Evolutionary conservation across 768 basidiomycete genomes (phyloP), one percentile per base, ranked within the genome.

Genomic region (Hypholoma sublateritium): DNA sequence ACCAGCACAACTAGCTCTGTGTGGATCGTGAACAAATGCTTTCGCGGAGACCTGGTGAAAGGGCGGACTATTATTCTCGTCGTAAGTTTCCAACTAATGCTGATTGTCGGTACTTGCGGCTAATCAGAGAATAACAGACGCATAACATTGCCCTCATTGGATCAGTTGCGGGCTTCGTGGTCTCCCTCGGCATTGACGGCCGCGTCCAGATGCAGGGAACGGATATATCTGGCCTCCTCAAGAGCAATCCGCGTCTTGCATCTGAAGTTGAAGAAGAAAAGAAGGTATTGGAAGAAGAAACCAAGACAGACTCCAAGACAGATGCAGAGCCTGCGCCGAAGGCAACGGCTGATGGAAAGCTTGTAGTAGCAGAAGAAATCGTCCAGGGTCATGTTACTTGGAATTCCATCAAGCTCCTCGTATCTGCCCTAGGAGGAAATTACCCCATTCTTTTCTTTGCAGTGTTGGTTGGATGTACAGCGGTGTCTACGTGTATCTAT

Each of bases 1-100:
- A 11, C 8, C 8, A 21, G 43, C 43, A 4, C 11, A 17, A 3
- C 13, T n/a, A 93, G 91, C 0, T 88, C 93, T 0, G 83, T 88
- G 57, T 90, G 91, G 72, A 82, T 97, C 42, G 87, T 86, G 63
- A 76, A 83, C 21, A 77, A 91, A 46, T 93, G 91, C 63, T 77
- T 97, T 39, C 78, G 79, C 56, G 93, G 94, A 14, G 85, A 87
- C 35, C 73, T 95, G 45, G 78, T 92, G 64, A 71, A 76, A 22
- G 83, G 81, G 9, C 80, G 93, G 51, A 95, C 95, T 0, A 74
- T 95, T 51, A 79, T 96, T 39, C 78, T 97, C 35, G 93, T 95
- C 25, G 83, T 82, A 59, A 51, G 76, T 67, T 24, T 22, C 62
- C 2, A 14, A 17, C 14, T 41, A 7, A 25, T 46, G 53, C n/a